A percentile compares a stretch with the other conserved stretches of the same genome.
Conservation (phyloP, 2,329 filamentous ascomycete genomes). For the Colletotrichum plurivorum region DNA sequence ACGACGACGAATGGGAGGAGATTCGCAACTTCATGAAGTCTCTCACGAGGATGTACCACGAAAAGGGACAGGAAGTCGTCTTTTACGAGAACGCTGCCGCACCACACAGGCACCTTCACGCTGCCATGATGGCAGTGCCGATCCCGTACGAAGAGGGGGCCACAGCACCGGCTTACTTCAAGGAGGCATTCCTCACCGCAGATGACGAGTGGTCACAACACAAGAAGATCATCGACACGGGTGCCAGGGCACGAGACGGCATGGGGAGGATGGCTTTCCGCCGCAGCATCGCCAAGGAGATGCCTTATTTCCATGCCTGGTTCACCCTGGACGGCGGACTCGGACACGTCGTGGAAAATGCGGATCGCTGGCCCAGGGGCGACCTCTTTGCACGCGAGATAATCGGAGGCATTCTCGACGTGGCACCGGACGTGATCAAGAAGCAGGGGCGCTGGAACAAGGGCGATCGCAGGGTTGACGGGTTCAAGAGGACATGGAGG, state of each 20-base stretch:
- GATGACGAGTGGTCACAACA: slow-evolving; percentile 98
- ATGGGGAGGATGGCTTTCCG: slow-evolving; percentile 87
- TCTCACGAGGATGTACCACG: slow-evolving; percentile 93
- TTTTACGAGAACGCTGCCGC: slow-evolving; percentile 98
- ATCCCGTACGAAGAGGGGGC: slow-evolving; percentile 93
- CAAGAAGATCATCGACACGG: slow-evolving; percentile 93
- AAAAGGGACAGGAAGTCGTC: slow-evolving; percentile 90
- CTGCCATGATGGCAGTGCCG: slow-evolving; percentile 87
- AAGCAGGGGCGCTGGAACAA: slow-evolving; percentile 89
- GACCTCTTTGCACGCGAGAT: slow-evolving; percentile 95
- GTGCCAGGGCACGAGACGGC: slow-evolving; percentile 73
- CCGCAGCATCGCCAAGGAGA: slow-evolving; percentile 88
- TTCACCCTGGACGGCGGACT: slow-evolving; percentile 93
- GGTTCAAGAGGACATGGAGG: slow-evolving; percentile 87
- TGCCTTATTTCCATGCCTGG: slow-evolving; percentile 99
- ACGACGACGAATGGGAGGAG: slow-evolving; percentile 99
- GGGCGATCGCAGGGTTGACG: slow-evolving; percentile 78
- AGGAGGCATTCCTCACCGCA: slow-evolving; percentile 88
- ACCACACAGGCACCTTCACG: slow-evolving; percentile 84
- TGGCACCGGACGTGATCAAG: slow-evolving; percentile 86
- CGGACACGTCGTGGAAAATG: slow-evolving; percentile 92
- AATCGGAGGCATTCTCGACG: slow-evolving; percentile 91
- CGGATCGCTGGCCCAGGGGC: slow-evolving; percentile 86
- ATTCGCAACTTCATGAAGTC: slow-evolving; percentile 99
- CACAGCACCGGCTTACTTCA: slow-evolving; percentile 94